Percentiles rank a stretch among this genome's conserved stretches.
Evolutionary conservation across 768 basidiomycete genomes (phyloP).

Genomic region (Kondoa subrosea): DNA sequence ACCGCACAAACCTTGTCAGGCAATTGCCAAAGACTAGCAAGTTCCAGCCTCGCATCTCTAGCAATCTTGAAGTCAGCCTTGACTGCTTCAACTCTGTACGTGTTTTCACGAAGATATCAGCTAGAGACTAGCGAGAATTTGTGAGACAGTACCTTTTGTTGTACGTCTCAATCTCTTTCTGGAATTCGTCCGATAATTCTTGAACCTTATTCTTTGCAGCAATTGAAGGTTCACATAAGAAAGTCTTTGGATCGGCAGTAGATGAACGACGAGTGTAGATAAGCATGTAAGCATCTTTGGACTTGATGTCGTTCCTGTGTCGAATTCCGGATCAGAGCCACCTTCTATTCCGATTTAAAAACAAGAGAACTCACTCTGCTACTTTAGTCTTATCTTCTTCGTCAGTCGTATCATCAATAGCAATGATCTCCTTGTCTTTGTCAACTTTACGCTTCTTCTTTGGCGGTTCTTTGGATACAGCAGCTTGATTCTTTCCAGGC

Average conservation of each 20-base stretch:
- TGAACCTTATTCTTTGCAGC: constrained; percentile 7
- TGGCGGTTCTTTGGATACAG: constrained; percentile 4
- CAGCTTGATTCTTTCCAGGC: constrained; percentile 10
- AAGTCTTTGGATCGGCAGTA: neutral
- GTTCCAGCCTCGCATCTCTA: neutral
- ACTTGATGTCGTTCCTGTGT: constrained; percentile 20
- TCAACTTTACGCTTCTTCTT: constrained; percentile 15
- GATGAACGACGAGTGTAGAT: constrained; percentile 51
- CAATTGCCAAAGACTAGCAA: neutral
- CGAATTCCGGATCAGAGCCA: neutral
- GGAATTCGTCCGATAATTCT: neutral
- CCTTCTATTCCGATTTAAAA: neutral
- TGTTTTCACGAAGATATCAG: neutral
- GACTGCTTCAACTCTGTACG: neutral
- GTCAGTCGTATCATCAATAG: neutral
- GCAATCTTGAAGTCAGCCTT: neutral
- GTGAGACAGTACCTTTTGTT: neutral
- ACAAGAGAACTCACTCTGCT: neutral
- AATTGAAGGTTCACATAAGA: neutral
- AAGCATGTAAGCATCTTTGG: constrained; percentile 50
- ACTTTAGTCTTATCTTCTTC: neutral
- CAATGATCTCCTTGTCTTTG: constrained; percentile 14
- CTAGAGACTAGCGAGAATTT: neutral
- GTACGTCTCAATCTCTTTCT: neutral
- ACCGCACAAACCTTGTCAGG: neutral